Evolutionary conservation across 129 eudicot genomes (phyloP).

Genomic region (Erigeron canadensis): DNA sequence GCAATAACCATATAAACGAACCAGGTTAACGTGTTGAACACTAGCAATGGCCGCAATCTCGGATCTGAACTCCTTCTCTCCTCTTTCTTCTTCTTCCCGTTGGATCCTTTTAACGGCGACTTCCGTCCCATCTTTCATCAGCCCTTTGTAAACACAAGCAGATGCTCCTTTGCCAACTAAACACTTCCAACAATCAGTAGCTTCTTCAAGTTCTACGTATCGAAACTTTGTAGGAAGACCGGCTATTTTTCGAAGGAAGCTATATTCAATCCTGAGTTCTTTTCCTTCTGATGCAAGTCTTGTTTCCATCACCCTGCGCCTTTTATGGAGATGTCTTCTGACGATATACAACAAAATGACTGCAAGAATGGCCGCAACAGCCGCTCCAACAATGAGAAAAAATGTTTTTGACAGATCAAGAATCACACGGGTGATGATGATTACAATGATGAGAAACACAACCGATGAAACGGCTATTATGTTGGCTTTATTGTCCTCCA

Average conservation of each 20-base stretch:
- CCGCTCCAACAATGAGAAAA: slow-evolving; percentile 57
- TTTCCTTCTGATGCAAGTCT: slow-evolving; percentile 57
- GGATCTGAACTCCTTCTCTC: slow-evolving; percentile 69
- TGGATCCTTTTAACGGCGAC: slow-evolving; percentile 80
- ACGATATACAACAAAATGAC: slow-evolving; percentile 39
- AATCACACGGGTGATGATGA: slow-evolving; percentile 43
- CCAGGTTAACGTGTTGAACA: slow-evolving; percentile 79
- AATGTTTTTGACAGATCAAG: slow-evolving; percentile 44
- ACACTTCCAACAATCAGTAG: slow-evolving; percentile 57
- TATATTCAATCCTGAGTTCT: slow-evolving; percentile 77
- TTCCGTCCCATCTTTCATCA: slow-evolving; percentile 56
- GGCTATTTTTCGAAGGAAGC: slow-evolving; percentile 79
- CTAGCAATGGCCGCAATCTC: slow-evolving; percentile 91
- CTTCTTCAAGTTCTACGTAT: slow-evolving; percentile 60
- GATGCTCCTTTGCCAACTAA: slow-evolving; percentile 77
- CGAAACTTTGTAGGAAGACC: slow-evolving; percentile 80
- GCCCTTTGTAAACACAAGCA: slow-evolving; percentile 64
- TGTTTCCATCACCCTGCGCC: slow-evolving; percentile 44
- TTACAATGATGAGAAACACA: slow-evolving; percentile 33
- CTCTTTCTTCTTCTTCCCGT: slow-evolving; percentile 63
- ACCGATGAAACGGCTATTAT: slow-evolving; percentile 40
- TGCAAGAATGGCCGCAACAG: slow-evolving; percentile 54
- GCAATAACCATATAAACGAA: slow-evolving; percentile 66
- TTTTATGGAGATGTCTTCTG: slow-evolving; percentile 36
- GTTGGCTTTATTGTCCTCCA: slow-evolving; percentile 63